Base-by-base conservation (phyloP, 78 protist species). In the Protostelium mycophagum region DNA sequence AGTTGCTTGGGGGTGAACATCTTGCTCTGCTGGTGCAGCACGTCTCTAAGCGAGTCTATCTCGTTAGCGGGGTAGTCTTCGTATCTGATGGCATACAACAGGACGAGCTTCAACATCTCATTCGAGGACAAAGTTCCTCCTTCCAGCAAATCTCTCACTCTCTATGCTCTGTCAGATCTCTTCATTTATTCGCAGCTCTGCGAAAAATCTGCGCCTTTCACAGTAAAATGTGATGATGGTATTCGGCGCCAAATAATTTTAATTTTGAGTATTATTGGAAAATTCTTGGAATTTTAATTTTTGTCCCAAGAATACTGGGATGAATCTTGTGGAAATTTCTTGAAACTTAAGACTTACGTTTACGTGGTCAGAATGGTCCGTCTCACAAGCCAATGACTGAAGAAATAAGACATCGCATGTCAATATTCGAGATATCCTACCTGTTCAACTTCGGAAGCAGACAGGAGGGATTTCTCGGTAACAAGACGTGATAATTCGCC, bases 381-480 rank as follows among this genome's bases (percentile, higher is more conserved):
- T 84, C 1, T 88, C 84, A 83, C 96, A 92, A 0, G 98, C 98
- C 36, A 98, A 90, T 25, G 73, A 51, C 73, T 51, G 73, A 25
- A 5, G 16, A 5, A 16, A 51, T 51, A 16, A 51, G 73, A 5
- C 73, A 51, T 51, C 73, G 16, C 73, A 51, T 16, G 73, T 25
- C 73, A 51, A 16, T 25, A 51, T 16, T 16, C 5, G 5, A 5
- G 16, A 25, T 16, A 51, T 51, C 73, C 73, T 84, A 91, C 97
- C 90, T 98, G 99, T 95, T 98, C 99, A 9, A 95, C 38, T 88
- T 92, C 96, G 0, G 97, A 92, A 25, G 94, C 87, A 23, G 93
- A 94, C 91, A 97, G 38, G 38, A 98, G 88, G 31, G 16, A 0
- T 25, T 90, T 36, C 16, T 0, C 37, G 28, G 91, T 91, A 25